Evolutionary conservation across 2,329 filamentous ascomycete species (phyloP).

Genomic region (Triangularia setosa): DNA sequence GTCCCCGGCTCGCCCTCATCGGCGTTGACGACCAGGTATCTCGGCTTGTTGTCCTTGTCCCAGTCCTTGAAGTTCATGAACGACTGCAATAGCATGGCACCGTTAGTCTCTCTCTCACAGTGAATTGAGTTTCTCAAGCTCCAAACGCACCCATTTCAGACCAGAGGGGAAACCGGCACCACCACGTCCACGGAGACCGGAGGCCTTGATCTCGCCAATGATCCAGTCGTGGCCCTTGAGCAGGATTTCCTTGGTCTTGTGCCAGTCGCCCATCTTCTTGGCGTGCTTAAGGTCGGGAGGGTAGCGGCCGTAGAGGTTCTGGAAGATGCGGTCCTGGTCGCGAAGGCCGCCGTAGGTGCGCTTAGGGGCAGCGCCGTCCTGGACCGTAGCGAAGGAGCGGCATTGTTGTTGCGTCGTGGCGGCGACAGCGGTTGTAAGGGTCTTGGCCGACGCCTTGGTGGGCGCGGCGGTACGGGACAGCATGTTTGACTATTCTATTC

Average conservation of each 20-base stretch:
- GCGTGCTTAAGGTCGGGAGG: constrained; percentile 88
- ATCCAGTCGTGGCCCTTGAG: constrained; percentile 98
- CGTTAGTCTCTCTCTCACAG: constrained; percentile 18
- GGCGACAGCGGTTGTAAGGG: constrained; percentile 36
- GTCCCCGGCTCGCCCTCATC: constrained; percentile 98
- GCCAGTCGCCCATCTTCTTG: constrained; percentile 98
- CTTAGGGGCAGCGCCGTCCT: constrained; percentile 64
- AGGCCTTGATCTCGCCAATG: constrained; percentile 95
- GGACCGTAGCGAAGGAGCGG: constrained; percentile 77
- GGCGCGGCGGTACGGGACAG: constrained; percentile 42
- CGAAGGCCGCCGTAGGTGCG: constrained; percentile 79
- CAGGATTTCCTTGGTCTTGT: constrained; percentile 98
- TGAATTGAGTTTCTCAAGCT: background rate
- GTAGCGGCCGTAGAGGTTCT: constrained; percentile 94
- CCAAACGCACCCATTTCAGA: constrained; percentile 86
- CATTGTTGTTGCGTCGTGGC: constrained; percentile 47
- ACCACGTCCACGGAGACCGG: constrained; percentile 89
- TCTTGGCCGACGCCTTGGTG: constrained; percentile 38
- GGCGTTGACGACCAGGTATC: constrained; percentile 96
- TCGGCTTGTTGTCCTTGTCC: constrained; percentile 95
- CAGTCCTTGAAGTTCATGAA: constrained; percentile 99
- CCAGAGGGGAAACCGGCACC: constrained; percentile 97
- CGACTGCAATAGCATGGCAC: constrained; percentile 53
- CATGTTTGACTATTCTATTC: constrained; percentile 33
- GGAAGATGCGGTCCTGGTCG: constrained; percentile 98